These are phyloP conservation scores for Cryphonectria nitschkei DNA, from an alignment of 2,329 filamentous ascomycete genomes.

Conservation along the genomic window DNA sequence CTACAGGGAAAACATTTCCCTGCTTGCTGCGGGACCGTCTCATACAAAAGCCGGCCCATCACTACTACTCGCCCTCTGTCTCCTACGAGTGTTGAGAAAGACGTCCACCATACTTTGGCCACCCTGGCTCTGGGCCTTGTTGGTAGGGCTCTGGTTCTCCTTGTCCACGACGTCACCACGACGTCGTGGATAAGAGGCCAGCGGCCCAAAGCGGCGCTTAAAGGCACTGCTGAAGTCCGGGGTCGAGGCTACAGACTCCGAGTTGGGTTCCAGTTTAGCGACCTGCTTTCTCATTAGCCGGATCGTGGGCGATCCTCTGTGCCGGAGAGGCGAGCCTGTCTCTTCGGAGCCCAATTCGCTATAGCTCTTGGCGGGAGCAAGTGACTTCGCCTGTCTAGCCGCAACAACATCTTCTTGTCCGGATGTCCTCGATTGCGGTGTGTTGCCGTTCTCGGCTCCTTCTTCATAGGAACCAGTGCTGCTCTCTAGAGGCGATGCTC, in stretches of 20 bases:
- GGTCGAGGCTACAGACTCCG: conserved; percentile 18
- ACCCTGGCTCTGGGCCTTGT: conserved; percentile 7
- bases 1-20: neutral
- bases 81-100: conserved; percentile 24
- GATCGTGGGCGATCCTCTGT: conserved; percentile 18
- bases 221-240: conserved; percentile 24
- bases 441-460: neutral
- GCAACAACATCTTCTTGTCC: neutral
- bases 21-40: neutral
- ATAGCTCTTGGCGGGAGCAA: conserved; percentile 14
- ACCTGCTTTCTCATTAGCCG: conserved; percentile 25
- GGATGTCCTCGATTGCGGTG: conserved; percentile 11
- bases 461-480: neutral
- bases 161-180: conserved; percentile 14
- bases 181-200: neutral
- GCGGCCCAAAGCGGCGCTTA: conserved; percentile 23
- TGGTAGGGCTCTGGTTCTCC: conserved; percentile 15
- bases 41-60: conserved; percentile 25
- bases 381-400: conserved; percentile 15
- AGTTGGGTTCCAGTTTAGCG: conserved; percentile 5
- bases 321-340: conserved; percentile 22
- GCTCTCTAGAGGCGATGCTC: conserved; percentile 3
- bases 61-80: conserved; percentile 7
- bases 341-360: conserved; percentile 10
- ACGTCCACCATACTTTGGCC: conserved; percentile 28